These are phyloP conservation scores for Mimosa bimucronata DNA, from an alignment of 306 rosid genomes.

Conservation along the genomic window DNA sequence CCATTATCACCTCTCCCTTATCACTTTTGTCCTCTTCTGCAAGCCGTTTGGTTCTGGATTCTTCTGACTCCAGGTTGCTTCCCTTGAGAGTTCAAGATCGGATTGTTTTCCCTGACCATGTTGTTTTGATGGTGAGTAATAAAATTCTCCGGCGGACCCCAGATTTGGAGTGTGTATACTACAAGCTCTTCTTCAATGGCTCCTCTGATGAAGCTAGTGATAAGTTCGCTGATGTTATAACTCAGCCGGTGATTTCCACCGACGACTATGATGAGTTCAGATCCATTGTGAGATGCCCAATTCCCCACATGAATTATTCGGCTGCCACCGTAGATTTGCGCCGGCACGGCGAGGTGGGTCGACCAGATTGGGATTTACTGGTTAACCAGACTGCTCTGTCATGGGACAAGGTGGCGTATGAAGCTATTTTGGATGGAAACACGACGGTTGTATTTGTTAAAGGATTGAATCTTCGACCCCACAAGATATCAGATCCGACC, in stretches of 20 bases:
- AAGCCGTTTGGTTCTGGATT: slow-evolving; percentile 50
- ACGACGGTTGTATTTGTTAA: slow-evolving; percentile 62
- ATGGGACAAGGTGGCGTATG: slow-evolving; percentile 69
- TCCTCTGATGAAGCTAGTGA: slow-evolving; percentile 13
- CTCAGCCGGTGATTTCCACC: slow-evolving; percentile 45
- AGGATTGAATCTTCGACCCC: slow-evolving; percentile 70
- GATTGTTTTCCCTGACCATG: slow-evolving; percentile 61
- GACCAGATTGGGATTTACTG: slow-evolving; percentile 28
- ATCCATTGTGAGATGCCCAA: slow-evolving; percentile 62
- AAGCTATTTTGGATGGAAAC: slow-evolving; percentile 58
- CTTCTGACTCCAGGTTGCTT: slow-evolving; percentile 35
- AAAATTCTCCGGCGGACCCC: slow-evolving; percentile 22
- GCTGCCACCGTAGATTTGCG: slow-evolving; percentile 50
- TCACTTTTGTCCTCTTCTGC: slow-evolving; percentile 49
- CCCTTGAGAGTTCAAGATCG: slow-evolving; percentile 47
- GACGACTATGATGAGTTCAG: slow-evolving; percentile 55
- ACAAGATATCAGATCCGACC: slow-evolving; percentile 58
- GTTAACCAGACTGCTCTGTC: slow-evolving; percentile 35
- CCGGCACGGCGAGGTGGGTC: slow-evolving; percentile 37
- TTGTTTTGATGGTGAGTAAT: slow-evolving; percentile 44
- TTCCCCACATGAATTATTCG: slow-evolving; percentile 53
- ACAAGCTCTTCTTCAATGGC: slow-evolving; percentile 20
- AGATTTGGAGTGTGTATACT: slow-evolving; percentile 56
- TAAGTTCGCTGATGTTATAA: not conserved
- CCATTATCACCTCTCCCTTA: slow-evolving; percentile 50